Evolutionary conservation across 1,284 basidiomycete genomes (phyloP).

Genomic region (Polyporus tsugae): DNA sequence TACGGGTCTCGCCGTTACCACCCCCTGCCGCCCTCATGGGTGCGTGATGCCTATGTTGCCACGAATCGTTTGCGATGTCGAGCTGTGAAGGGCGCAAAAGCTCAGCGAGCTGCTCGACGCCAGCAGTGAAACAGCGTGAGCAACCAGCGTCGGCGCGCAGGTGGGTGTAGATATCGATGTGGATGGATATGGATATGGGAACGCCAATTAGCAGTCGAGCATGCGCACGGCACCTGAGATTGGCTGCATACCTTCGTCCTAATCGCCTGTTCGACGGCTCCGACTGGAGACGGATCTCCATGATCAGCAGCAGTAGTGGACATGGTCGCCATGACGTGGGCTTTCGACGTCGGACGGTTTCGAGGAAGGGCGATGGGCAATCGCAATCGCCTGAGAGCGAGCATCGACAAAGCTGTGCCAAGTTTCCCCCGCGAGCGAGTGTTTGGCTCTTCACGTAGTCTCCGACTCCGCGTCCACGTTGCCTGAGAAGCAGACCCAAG

Average conservation of each 20-base stretch:
- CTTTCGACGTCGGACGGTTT: slow-evolving; percentile 29
- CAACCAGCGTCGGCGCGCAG: slow-evolving; percentile 5
- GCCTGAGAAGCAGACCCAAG: not conserved
- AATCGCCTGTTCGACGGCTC: slow-evolving; percentile 57
- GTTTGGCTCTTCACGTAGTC: not conserved
- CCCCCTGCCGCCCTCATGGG: slow-evolving; percentile 74
- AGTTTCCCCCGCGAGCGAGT: not conserved
- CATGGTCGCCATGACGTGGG: slow-evolving; percentile 35
- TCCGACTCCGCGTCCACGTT: not conserved
- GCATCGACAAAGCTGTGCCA: slow-evolving; percentile 31
- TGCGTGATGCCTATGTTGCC: slow-evolving; percentile 79
- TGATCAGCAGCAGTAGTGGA: slow-evolving; percentile 32
- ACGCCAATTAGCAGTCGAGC: slow-evolving; percentile 11
- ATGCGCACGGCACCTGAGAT: slow-evolving; percentile 15
- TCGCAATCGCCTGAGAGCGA: slow-evolving; percentile 25
- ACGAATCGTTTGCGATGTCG: slow-evolving; percentile 76
- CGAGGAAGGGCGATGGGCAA: slow-evolving; percentile 35
- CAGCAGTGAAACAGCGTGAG: not conserved
- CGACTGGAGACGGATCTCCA: slow-evolving; percentile 33
- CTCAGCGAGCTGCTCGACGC: slow-evolving; percentile 55
- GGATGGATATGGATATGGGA: slow-evolving; percentile 15
- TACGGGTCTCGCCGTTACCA: slow-evolving; percentile 75
- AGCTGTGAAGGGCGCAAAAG: slow-evolving; percentile 66
- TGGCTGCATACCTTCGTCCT: slow-evolving; percentile 57
- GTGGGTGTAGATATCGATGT: not conserved